Evolutionary conservation across 768 basidiomycete genomes (phyloP), one percentile per base, ranked within the genome.

Genomic region (Hydnomerulius pinastri): DNA sequence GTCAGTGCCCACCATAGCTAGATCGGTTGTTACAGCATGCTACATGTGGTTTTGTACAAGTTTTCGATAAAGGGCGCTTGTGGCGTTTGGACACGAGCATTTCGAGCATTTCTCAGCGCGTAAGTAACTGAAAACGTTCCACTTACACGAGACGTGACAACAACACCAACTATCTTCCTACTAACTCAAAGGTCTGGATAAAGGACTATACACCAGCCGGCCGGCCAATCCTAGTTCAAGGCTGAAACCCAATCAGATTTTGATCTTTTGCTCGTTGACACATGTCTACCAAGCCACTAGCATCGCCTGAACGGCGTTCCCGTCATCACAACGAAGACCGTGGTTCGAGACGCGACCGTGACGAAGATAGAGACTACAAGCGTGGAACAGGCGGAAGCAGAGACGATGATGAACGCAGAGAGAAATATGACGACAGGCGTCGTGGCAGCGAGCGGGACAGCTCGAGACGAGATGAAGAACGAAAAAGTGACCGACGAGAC

Each of bases 401-500:
- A 29, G 48, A 55, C 48, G 54, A 51, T 15, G 37, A 30, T 10
- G 27, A 40, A 44, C 48, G n/a, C 17, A 37, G 24, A 12, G 32
- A 35, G 9, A 29, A 47, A 30, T 42, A 51, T 36, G 39, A 52
- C 5, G 57, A 59, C 55, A 50, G 52, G 38, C 62, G 56, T 44
- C 50, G 29, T 43, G 50, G 41, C 10, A 20, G 56, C 43, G 43
- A 50, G n/a, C 49, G 58, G 20, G 47, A 51, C 35, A 50, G 46
- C 17, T 32, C 59, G 21, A 53, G 54, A 44, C 54, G 62, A 45
- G 59, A 67, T 43, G 58, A 53, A 15, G 67, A 57, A 47, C 47
- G 48, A n/a, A n/a, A n/a, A n/a, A 27, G 23, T 6, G 52, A 58
- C 38, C 57, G 51, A 36, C 50, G 44, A 35, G 50, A 51, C 35